A percentile compares a stretch with the other conserved stretches of the same genome.
Evolutionary conservation across 1,284 basidiomycete genomes (phyloP).

Genomic region (Malassezia slooffiae): DNA sequence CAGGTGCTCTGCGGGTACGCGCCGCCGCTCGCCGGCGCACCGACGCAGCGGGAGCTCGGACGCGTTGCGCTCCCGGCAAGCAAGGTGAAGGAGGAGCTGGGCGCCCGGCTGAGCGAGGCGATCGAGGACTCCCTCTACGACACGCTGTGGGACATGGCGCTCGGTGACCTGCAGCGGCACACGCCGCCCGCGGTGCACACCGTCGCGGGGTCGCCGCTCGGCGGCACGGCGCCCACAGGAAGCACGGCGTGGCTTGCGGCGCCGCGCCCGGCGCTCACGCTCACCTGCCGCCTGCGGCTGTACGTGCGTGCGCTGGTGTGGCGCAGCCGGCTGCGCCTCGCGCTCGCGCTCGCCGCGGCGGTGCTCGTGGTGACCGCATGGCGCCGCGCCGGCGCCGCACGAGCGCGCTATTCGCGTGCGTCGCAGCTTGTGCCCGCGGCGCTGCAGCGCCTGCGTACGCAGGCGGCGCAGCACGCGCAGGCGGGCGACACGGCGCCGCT

Average conservation of each 20-base stretch:
- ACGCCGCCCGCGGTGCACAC: background rate
- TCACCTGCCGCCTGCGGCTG: slow-evolving; percentile 10
- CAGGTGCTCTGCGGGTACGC: slow-evolving; percentile 30
- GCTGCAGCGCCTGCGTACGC: slow-evolving; percentile 25
- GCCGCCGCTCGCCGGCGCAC: slow-evolving; percentile 18
- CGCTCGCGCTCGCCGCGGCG: background rate
- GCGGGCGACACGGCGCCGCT: background rate
- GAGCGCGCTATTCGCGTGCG: slow-evolving; percentile 10
- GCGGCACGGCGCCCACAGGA: background rate
- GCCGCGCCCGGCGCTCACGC: slow-evolving; percentile 3
- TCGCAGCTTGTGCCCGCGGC: slow-evolving; percentile 16
- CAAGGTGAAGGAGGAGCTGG: slow-evolving; percentile 11
- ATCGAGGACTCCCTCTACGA: slow-evolving; percentile 28
- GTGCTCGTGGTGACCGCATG: background rate
- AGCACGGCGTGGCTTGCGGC: slow-evolving; percentile 4
- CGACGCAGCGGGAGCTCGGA: slow-evolving; percentile 16
- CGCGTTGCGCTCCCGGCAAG: slow-evolving; percentile 18
- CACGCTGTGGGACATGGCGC: slow-evolving; percentile 33
- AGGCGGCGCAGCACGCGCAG: slow-evolving; percentile 13
- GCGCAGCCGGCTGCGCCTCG: slow-evolving; percentile 1
- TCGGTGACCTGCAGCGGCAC: slow-evolving; percentile 24
- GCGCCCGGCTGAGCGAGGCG: slow-evolving; percentile 12
- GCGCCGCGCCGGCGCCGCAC: slow-evolving; percentile 14
- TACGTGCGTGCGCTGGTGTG: slow-evolving; percentile 4
- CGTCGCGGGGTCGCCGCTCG: too few species aligned